Evolutionary conservation across 1,284 basidiomycete species (phyloP), one percentile per base, ranked within the genome.

Genomic region (Phaffia rhodozyma): DNA sequence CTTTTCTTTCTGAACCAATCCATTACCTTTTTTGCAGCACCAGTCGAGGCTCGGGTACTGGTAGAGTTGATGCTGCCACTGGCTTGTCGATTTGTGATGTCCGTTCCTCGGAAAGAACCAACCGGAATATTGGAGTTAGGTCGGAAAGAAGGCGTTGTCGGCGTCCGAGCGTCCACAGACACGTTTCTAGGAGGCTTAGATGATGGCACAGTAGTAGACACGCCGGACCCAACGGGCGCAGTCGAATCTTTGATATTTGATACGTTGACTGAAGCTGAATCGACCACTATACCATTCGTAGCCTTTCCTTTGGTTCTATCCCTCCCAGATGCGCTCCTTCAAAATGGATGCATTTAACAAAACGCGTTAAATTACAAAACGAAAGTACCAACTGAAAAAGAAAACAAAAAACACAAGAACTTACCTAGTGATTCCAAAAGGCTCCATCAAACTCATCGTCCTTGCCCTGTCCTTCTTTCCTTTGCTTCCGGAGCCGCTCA

Each of bases 401-500:
- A 20, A 1, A 32, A 59, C 11, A 5, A 38, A 43, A 34, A 34
- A 13, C 18, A 13, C n/a, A 54, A 54, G 55, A 67, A 85, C 82
- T 3, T 78, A 79, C 60, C 82, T 79, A 66, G 79, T 81, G 69
- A 43, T 43, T 16, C 38, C 38, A 16, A 89, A 77, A 6, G 86
- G 86, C 69, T 88, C 86, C 81, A 90, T 87, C 55, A 89, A 82
- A 0, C 86, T 89, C 62, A 91, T 78, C 1, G 89, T 90, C 74
- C 87, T 89, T 67, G 87, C 77, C 71, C 72, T 77, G 79, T 78
- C 84, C 84, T 80, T 81, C 83, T 67, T 75, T 43, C 5, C 38
- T 43, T 43, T 43, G 38, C 38, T 43, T 43, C 38, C 38, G 2
- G 38, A 43, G 38, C 38, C 16, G 13, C 38, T 43, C 38, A 16